Base-by-base conservation (phyloP, 2,329 filamentous ascomycete species). In the Penicillium sp. region DNA sequence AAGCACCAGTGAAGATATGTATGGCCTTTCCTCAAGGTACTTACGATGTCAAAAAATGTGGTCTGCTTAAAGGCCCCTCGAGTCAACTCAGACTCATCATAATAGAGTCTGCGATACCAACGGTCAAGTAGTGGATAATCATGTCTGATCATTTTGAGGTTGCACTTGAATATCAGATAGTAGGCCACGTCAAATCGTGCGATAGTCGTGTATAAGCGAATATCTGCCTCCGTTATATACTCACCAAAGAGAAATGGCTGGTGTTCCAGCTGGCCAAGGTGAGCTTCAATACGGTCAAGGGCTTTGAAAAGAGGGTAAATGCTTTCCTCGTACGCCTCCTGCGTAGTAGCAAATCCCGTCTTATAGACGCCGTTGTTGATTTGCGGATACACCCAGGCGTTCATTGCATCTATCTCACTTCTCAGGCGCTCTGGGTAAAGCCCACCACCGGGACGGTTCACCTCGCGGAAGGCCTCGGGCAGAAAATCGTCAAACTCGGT, bases 131-230 rank as follows among this genome's bases (percentile, higher is more conserved):
- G 54, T 25, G 71, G 72, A 48, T 80, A 84, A 51, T 83, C 78
- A 49, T 81, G 71, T 3, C 80, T 68, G 42, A 85, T 79, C 54
- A 77, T 80, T 53, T 75, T 79, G 13, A 83, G 54, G 45, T 84
- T 84, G 51, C 80, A 84, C 68, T 86, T 86, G 74, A 91, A 91
- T 67, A 90, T 83, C 62, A 86, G 83, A 48, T 91, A 83, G 63
- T 91, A 91, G 49, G 84, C 83, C 28, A 76, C 69, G 50, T 87
- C 83, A 48, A 86, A 86, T 2, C 82, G 76, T 36, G 83, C 74
- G 25, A 86, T 71, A 1, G 83, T 86, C 14, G 82, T 78, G 53
- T 77, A 84, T 59, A 93, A 69, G 28, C 87, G 67, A 33, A 93
- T 75, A 58, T 93, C 87, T 1, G 82, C 85, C 69, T 94, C 87